A percentile compares a stretch with the other conserved stretches of the same genome.
phyloP scores from a whole-genome alignment of 495 filamentous ascomycete genomes.

The Neurospora africana region DNA sequence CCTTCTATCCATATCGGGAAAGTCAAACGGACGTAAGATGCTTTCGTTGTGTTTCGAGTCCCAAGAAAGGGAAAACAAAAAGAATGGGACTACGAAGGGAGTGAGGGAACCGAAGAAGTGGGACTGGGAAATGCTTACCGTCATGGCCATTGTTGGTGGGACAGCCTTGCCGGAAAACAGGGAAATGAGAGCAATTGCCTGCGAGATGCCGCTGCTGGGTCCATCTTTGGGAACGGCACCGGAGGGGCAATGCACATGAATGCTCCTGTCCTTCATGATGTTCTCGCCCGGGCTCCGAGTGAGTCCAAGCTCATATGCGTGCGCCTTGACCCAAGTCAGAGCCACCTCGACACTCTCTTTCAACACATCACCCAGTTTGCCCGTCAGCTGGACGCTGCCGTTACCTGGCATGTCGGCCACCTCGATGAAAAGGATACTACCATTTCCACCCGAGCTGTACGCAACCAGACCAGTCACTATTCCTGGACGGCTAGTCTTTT shows the following conservation, averaged over 20 bases:
- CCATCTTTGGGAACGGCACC: constrained; percentile 95
- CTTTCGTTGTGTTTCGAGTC: neutral
- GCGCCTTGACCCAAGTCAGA: constrained; percentile 89
- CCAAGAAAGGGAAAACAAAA: neutral
- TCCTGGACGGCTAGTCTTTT: constrained; percentile 75
- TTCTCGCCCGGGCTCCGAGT: constrained; percentile 73
- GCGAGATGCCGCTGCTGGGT: constrained; percentile 78
- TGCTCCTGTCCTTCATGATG: constrained; percentile 88
- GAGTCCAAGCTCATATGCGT: constrained; percentile 84
- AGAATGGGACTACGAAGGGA: neutral
- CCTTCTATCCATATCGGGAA: neutral
- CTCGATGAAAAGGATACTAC: constrained; percentile 97
- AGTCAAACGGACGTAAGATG: neutral
- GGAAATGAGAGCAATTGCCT: constrained; percentile 86
- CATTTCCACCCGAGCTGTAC: constrained; percentile 87
- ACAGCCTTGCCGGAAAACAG: constrained; percentile 84
- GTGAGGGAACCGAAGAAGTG: neutral
- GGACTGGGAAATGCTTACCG: constrained; percentile 29
- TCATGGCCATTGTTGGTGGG: constrained; percentile 92
- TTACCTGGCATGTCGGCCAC: constrained; percentile 93
- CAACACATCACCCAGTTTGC: constrained; percentile 94
- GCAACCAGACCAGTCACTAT: constrained; percentile 96
- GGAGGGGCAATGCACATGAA: constrained; percentile 94
- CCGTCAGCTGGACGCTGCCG: constrained; percentile 90
- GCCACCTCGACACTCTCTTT: constrained; percentile 97